Conservation (phyloP, 2,329 filamentous ascomycete species). For the Xenosphaeropsis pyriputrescens region DNA sequence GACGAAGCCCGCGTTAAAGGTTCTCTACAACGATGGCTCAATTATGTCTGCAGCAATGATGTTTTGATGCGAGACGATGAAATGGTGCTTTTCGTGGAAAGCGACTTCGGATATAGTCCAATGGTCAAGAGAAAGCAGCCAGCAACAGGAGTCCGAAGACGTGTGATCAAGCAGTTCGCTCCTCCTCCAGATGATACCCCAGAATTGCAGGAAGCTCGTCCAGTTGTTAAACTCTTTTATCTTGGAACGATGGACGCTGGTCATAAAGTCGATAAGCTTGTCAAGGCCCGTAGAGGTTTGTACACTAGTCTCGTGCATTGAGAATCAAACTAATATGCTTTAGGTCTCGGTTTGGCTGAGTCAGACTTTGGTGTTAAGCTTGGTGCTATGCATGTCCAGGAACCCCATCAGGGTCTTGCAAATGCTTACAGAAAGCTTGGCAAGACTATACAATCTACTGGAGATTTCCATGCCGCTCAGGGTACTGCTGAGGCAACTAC, state of each 20-base stretch:
- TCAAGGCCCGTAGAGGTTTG: constrained; percentile 80
- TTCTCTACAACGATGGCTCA: constrained; percentile 87
- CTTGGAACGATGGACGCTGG: constrained; percentile 91
- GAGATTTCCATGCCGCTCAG: constrained; percentile 91
- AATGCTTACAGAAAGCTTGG: constrained; percentile 92
- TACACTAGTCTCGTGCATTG: constrained; percentile 2
- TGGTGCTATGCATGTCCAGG: constrained; percentile 73
- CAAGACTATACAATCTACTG: constrained; percentile 81
- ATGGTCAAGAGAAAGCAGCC: constrained; percentile 93
- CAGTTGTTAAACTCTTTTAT: constrained; percentile 90
- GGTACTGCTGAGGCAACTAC: constrained; percentile 94
- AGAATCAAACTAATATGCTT: constrained; percentile 14
- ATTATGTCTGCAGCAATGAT: constrained; percentile 83
- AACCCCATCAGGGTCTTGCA: constrained; percentile 74
- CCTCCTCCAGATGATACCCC: constrained; percentile 95
- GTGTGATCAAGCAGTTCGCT: constrained; percentile 95
- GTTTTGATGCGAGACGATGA: constrained; percentile 91
- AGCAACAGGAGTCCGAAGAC: constrained; percentile 85
- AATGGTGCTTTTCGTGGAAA: constrained; percentile 97
- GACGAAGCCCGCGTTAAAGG: constrained; percentile 83
- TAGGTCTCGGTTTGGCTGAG: constrained; percentile 81
- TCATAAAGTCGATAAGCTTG: constrained; percentile 88
- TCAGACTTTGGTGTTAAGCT: constrained; percentile 89
- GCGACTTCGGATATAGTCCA: constrained; percentile 94
- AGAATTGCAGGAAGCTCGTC: constrained; percentile 78